phyloP scores from a whole-genome alignment of 345 rosid species.

The Isatis tinctoria region DNA sequence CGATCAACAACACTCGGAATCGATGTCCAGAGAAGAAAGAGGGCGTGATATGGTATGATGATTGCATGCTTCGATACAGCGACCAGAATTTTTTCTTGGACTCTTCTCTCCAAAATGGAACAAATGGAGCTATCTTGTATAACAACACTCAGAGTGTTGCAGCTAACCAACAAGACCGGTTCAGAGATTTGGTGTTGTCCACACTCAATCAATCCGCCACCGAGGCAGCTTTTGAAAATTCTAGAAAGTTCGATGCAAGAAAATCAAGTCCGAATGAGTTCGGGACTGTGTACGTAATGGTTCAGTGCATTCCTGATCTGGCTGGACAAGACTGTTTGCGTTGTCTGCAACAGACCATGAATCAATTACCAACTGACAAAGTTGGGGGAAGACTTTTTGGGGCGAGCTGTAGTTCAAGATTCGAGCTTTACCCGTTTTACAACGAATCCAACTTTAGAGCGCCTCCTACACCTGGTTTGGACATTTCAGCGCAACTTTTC shows the following conservation, averaged over 20 bases:
- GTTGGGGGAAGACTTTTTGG: slow-evolving; percentile 25
- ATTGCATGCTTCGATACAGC: slow-evolving; percentile 35
- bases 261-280: neutral
- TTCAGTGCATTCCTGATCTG: slow-evolving; percentile 48
- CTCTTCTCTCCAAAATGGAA: neutral
- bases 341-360: slow-evolving; percentile 13
- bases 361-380: neutral
- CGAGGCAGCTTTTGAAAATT: neutral
- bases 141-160: neutral
- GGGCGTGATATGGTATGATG: slow-evolving; percentile 23
- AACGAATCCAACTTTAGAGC: neutral
- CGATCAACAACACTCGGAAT: neutral
- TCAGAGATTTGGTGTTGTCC: neutral
- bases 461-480: neutral
- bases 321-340: neutral
- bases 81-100: neutral
- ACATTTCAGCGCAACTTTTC: neutral
- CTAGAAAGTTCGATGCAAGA: slow-evolving; percentile 24
- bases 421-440: neutral
- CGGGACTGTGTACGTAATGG: slow-evolving; percentile 26
- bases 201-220: neutral
- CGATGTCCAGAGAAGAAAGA: slow-evolving; percentile 26
- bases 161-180: neutral
- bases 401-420: neutral
- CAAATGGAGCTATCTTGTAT: neutral